Conservation (phyloP, 75 land plant genomes). For the Sequoia sempervirens region DNA sequence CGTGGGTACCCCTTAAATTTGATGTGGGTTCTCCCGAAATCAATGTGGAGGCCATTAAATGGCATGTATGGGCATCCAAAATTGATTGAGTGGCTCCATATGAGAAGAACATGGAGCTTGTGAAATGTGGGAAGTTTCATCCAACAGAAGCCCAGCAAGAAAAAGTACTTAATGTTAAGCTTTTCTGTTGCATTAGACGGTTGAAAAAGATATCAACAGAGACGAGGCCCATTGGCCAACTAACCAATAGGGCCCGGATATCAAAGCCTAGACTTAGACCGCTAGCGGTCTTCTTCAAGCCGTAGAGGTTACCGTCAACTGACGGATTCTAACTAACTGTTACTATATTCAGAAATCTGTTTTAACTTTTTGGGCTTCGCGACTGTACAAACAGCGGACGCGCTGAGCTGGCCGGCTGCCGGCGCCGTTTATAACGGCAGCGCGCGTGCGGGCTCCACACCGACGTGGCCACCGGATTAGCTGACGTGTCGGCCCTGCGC, state of each 20-base stretch:
- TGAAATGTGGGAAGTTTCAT: background rate
- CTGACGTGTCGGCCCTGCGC: background rate
- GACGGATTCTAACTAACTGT: background rate
- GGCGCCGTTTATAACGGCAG: background rate
- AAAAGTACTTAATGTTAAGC: background rate
- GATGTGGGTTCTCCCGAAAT: background rate
- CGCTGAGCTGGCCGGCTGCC: background rate
- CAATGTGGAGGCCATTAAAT: background rate
- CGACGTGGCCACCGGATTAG: background rate
- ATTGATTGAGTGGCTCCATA: background rate
- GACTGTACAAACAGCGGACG: background rate
- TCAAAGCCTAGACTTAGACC: background rate
- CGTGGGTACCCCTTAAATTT: background rate
- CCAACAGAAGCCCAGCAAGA: background rate
- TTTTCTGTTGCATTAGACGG: background rate
- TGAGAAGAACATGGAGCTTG: background rate
- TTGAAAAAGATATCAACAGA: background rate
- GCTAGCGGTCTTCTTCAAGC: background rate
- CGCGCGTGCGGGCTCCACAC: background rate
- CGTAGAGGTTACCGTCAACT: background rate
- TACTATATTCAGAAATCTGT: background rate
- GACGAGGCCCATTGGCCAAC: background rate
- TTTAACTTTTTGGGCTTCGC: background rate
- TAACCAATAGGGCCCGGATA: background rate
- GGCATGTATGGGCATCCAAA: background rate